These are phyloP conservation scores for Bretschneidera sinensis DNA, from an alignment of 345 rosid genomes.

Conservation along the genomic window DNA sequence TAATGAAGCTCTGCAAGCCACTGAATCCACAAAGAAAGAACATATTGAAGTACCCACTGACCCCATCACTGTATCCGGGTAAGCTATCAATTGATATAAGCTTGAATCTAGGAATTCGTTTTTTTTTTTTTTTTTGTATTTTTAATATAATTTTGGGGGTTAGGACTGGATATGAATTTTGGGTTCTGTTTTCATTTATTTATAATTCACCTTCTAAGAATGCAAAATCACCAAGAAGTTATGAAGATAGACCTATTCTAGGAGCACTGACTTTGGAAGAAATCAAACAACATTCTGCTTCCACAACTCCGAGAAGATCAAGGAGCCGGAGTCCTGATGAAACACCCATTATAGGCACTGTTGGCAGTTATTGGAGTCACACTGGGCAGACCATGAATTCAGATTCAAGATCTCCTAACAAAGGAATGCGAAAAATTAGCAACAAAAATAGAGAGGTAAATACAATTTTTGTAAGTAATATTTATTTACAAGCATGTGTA, in stretches of 20 bases:
- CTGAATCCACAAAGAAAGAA: slow-evolving; percentile 18
- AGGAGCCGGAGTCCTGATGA: slow-evolving; percentile 32
- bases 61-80: slow-evolving; percentile 13
- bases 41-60: slow-evolving; percentile 19
- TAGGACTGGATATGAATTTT: background rate
- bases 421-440: slow-evolving; percentile 31
- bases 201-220: slow-evolving; percentile 29
- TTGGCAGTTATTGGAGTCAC: slow-evolving; percentile 56
- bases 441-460: slow-evolving; percentile 38
- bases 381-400: slow-evolving; percentile 27
- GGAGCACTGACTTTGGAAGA: slow-evolving; percentile 38
- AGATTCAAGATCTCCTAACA: slow-evolving; percentile 31
- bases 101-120: background rate
- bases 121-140: background rate
- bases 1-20: slow-evolving; percentile 15
- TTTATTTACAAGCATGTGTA: too few relatives aligned
- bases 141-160: slow-evolving; percentile 2
- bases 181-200: slow-evolving; percentile 15
- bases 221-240: slow-evolving; percentile 27
- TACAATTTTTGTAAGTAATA: too few relatives aligned
- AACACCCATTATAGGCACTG: slow-evolving; percentile 47
- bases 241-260: slow-evolving; percentile 30
- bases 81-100: slow-evolving; percentile 12
- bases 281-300: slow-evolving; percentile 29
- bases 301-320: slow-evolving; percentile 29